phyloP scores from a whole-genome alignment of 495 filamentous ascomycete species.

The Physcia stellaris region DNA sequence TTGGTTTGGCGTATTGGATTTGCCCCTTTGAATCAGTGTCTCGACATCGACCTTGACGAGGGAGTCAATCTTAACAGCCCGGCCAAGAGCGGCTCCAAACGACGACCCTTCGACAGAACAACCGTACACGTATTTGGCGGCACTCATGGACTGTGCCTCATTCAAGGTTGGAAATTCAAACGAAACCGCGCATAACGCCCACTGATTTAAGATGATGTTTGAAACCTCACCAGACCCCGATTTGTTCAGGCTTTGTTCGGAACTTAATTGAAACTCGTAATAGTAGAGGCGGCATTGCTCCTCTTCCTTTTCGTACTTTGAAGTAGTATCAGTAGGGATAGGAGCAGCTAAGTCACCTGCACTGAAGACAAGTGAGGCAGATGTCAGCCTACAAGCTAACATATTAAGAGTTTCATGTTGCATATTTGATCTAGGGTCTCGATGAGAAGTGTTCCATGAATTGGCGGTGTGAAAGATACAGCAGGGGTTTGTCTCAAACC shows the following conservation, averaged over 20 bases:
- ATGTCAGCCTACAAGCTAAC: slow-evolving; percentile 47
- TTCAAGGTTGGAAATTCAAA: slow-evolving; percentile 49
- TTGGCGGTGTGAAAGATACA: slow-evolving; percentile 58
- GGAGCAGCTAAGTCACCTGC: slow-evolving; percentile 41
- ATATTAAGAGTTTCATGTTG: slow-evolving; percentile 33
- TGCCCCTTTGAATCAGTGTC: slow-evolving; percentile 32
- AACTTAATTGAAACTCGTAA: slow-evolving; percentile 36
- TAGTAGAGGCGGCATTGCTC: slow-evolving; percentile 56
- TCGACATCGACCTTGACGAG: slow-evolving; percentile 42
- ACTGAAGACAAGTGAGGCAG: slow-evolving; percentile 42
- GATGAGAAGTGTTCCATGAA: slow-evolving; percentile 38
- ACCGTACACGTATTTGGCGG: slow-evolving; percentile 63
- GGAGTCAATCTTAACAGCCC: slow-evolving; percentile 45
- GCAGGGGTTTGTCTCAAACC: slow-evolving; percentile 51
- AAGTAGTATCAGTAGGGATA: slow-evolving; percentile 10
- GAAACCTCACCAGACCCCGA: neutral
- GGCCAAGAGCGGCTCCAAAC: slow-evolving; percentile 38
- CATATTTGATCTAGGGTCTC: neutral
- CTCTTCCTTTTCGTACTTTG: slow-evolving; percentile 29
- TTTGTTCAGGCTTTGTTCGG: neutral
- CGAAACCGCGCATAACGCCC: slow-evolving; percentile 43
- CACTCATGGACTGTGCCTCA: slow-evolving; percentile 43
- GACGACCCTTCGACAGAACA: slow-evolving; percentile 56
- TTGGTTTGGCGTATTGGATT: slow-evolving; percentile 24
- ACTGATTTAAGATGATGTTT: slow-evolving; percentile 39